Conservation (phyloP, 495 filamentous ascomycete genomes). For the Parmelia sp. region DNA sequence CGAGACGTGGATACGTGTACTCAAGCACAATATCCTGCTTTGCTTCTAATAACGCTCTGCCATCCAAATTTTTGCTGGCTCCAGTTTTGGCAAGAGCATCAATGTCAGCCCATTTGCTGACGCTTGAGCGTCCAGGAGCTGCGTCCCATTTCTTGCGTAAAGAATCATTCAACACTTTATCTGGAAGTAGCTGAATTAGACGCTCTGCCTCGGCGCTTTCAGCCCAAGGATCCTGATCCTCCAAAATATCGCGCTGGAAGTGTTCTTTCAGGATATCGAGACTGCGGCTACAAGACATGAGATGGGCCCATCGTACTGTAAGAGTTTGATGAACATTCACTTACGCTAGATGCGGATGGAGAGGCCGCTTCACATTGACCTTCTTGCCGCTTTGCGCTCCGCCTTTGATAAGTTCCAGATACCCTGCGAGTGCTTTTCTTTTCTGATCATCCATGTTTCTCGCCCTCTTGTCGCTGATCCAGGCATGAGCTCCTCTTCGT, state of each 20-base stretch:
- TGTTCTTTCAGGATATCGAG: slow-evolving; percentile 71
- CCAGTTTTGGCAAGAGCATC: slow-evolving; percentile 71
- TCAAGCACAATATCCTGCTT: slow-evolving; percentile 94
- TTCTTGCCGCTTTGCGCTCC: slow-evolving; percentile 79
- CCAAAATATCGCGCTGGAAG: slow-evolving; percentile 74
- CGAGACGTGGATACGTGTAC: slow-evolving; percentile 96
- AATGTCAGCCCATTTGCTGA: slow-evolving; percentile 88
- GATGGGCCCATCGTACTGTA: neutral
- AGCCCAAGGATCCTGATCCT: slow-evolving; percentile 80
- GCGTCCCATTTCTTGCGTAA: slow-evolving; percentile 87
- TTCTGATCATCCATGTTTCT: slow-evolving; percentile 76
- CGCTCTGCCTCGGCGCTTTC: slow-evolving; percentile 58
- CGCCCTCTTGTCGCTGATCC: slow-evolving; percentile 92
- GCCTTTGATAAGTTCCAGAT: slow-evolving; percentile 80
- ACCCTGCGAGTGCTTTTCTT: slow-evolving; percentile 73
- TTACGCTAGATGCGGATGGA: slow-evolving; percentile 83
- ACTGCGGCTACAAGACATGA: slow-evolving; percentile 53
- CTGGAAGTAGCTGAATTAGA: slow-evolving; percentile 72
- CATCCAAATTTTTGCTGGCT: slow-evolving; percentile 57
- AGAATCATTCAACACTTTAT: slow-evolving; percentile 63
- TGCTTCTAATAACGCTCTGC: slow-evolving; percentile 63
- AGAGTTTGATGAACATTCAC: slow-evolving; percentile 14
- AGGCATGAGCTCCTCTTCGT: slow-evolving; percentile 91
- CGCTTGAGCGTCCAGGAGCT: slow-evolving; percentile 64
- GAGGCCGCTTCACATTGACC: slow-evolving; percentile 74